phyloP scores from a whole-genome alignment of 1,284 basidiomycete genomes.

The Sanghuangporus baumii region DNA sequence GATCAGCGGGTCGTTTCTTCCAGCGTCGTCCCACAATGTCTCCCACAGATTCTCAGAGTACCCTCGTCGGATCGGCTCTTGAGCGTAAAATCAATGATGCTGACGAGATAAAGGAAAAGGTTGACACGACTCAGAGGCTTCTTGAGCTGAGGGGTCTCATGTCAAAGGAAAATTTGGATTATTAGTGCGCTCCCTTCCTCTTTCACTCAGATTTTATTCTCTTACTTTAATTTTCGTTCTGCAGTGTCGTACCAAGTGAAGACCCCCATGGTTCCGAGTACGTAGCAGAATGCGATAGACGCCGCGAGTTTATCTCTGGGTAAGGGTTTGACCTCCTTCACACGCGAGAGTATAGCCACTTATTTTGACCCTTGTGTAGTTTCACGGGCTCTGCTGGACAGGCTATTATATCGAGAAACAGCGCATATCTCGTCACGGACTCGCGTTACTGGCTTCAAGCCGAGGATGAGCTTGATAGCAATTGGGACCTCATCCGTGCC shows the following conservation, averaged over 20 bases:
- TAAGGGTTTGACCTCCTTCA: conserved; percentile 27
- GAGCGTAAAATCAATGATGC: conserved; percentile 63
- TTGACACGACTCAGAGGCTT: conserved; percentile 60
- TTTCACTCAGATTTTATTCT: not conserved
- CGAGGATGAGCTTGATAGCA: conserved; percentile 63
- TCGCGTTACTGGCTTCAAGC: conserved; percentile 91
- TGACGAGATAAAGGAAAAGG: conserved; percentile 40
- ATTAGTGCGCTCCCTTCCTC: conserved; percentile 59
- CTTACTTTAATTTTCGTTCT: conserved; percentile 10
- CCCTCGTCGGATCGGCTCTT: conserved; percentile 64
- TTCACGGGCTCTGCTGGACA: conserved; percentile 86
- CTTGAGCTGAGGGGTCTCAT: conserved; percentile 65
- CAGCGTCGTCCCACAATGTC: conserved; percentile 33
- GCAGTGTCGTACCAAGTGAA: conserved; percentile 71
- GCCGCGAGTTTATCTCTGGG: conserved; percentile 81
- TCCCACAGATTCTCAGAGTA: conserved; percentile 58
- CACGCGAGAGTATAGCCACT: conserved; percentile 9
- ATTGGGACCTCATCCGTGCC: conserved; percentile 73
- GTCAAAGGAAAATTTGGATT: conserved; percentile 71
- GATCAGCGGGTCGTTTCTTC: not conserved
- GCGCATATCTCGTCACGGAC: conserved; percentile 77
- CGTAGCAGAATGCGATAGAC: conserved; percentile 74
- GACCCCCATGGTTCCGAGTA: conserved; percentile 91
- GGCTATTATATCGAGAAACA: conserved; percentile 65
- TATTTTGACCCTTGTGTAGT: conserved; percentile 32